A percentile compares a stretch with the other conserved stretches of the same genome.
Conservation (phyloP, 176 grass and related monocot genomes). For the Avena insularis region DNA sequence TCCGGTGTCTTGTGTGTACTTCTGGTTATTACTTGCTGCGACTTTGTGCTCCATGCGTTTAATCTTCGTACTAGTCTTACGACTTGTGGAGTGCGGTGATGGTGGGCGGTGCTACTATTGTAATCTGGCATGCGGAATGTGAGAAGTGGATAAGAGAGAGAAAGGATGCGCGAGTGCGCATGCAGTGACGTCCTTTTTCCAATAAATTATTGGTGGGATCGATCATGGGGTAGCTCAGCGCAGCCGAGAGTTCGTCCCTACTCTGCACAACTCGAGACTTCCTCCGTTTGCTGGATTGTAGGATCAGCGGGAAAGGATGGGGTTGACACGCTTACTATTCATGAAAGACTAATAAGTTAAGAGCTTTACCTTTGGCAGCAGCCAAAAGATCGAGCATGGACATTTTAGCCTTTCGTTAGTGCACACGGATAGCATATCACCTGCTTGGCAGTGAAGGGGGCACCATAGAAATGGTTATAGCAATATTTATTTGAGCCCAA, state of each 20-base stretch:
- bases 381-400: not conserved
- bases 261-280: not conserved
- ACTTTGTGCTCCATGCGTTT: not conserved
- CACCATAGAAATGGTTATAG: not conserved
- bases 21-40: not conserved
- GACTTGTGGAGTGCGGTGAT: not conserved
- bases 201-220: slow-evolving; percentile 3
- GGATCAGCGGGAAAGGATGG: not conserved
- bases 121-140: slow-evolving; percentile 21
- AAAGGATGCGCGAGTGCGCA: slow-evolving; percentile 29
- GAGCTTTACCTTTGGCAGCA: not conserved
- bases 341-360: not conserved
- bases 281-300: not conserved
- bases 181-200: slow-evolving; percentile 34
- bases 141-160: not conserved
- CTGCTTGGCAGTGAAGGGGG: not conserved
- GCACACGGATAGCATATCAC: not conserved
- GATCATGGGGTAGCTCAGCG: not conserved
- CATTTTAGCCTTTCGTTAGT: not conserved
- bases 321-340: not conserved
- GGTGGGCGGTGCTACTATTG: not conserved
- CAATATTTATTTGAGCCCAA: too few species aligned
- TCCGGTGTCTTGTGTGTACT: too few species aligned
- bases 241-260: not conserved
- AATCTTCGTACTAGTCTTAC: not conserved